Conservation (phyloP, 768 basidiomycete genomes). For the Mycena metata region DNA sequence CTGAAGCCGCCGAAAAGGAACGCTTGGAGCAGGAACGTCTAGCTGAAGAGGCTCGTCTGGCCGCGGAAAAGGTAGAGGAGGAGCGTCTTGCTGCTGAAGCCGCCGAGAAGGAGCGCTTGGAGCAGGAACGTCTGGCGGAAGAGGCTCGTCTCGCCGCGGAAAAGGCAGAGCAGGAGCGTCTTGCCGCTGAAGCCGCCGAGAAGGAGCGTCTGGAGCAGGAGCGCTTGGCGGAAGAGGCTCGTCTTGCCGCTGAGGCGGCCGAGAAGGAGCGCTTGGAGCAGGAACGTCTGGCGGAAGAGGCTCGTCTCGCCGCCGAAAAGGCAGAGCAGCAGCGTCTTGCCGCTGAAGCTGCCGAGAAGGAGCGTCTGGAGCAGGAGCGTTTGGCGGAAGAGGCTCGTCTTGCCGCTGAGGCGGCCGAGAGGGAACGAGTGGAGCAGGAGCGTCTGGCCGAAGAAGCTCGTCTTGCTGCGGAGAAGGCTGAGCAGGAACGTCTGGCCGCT, state of each 20-base stretch:
- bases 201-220: background rate
- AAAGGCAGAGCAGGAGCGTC: constrained; percentile 3
- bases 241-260: no score
- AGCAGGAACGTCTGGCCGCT: background rate
- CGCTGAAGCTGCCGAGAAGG: background rate
- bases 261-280: no score
- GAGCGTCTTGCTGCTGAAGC: no score
- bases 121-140: background rate
- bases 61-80: constrained; percentile 12
- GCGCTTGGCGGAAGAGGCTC: no score
- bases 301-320: constrained; percentile 13
- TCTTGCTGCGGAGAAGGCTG: no score
- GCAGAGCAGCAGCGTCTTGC: background rate
- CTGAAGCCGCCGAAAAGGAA: no score
- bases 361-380: background rate
- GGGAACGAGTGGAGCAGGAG: background rate
- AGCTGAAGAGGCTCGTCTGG: constrained; percentile 9
- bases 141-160: constrained; percentile 6
- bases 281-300: background rate
- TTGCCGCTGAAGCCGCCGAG: background rate
- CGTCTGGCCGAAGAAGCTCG: no score
- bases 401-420: constrained; percentile 11
- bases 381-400: background rate
- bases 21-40: no score
- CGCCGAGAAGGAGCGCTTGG: constrained; percentile 6